These are phyloP conservation scores for Pichia sp. DNA, from an alignment of 1,139 yeast genomes.

Conservation along the genomic window DNA sequence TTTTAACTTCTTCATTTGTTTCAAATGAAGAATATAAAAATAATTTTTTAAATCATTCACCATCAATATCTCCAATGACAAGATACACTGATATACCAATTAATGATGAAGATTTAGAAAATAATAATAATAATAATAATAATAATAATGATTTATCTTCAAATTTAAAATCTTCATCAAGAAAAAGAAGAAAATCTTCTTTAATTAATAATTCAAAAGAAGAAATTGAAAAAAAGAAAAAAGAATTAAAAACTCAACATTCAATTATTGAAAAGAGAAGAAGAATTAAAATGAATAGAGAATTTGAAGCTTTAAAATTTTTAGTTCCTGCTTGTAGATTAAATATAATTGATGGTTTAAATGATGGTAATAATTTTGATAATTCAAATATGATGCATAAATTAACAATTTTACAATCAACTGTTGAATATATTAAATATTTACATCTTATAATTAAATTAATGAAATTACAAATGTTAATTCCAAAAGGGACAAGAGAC, in stretches of 20 bases:
- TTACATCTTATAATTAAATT: conserved; percentile 53
- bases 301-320: conserved; percentile 73
- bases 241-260: conserved; percentile 59
- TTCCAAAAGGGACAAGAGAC: conserved; percentile 21
- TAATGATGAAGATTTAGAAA: neutral
- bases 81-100: conserved; percentile 20
- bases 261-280: conserved; percentile 77
- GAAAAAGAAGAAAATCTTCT: conserved; percentile 36
- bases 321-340: conserved; percentile 72
- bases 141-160: neutral
- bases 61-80: conserved; percentile 33
- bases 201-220: conserved; percentile 42
- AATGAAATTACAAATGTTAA: conserved; percentile 30
- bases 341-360: conserved; percentile 32
- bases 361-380: conserved; percentile 22
- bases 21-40: conserved; percentile 23
- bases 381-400: conserved; percentile 52
- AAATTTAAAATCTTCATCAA: conserved; percentile 5
- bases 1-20: conserved; percentile 26
- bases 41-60: conserved; percentile 21
- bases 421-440: conserved; percentile 73
- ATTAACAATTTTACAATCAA: conserved; percentile 69
- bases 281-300: conserved; percentile 71
- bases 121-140: neutral
- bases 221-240: conserved; percentile 48